Evolutionary conservation across 164 flowering plant genomes (phyloP).

Genomic region (Brasenia schreberi): DNA sequence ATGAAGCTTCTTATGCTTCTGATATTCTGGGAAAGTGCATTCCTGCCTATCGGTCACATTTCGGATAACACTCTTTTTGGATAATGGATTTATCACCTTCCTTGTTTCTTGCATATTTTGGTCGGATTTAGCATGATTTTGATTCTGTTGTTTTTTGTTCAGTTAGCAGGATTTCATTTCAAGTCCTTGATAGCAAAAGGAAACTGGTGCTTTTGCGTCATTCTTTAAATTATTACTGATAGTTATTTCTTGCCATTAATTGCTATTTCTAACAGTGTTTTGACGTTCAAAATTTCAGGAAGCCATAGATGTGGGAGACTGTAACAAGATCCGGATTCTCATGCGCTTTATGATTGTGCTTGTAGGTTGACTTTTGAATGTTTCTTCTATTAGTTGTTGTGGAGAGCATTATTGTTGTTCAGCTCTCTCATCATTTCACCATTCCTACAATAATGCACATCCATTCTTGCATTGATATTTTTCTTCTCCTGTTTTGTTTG

Average conservation of each 20-base stretch:
- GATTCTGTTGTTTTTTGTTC: background rate
- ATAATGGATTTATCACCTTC: too few species aligned
- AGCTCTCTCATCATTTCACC: too few species aligned
- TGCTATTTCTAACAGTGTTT: background rate
- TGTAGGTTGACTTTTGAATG: constrained; percentile 29
- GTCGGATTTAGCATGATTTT: background rate
- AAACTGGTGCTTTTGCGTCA: background rate
- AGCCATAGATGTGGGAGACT: constrained; percentile 53
- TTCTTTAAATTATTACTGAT: background rate
- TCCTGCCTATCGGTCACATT: background rate
- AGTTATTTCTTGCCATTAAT: background rate
- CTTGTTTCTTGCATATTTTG: too few species aligned
- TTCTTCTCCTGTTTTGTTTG: too few species aligned
- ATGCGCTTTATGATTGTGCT: constrained; percentile 74
- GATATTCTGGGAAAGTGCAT: background rate
- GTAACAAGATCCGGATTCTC: constrained; percentile 66
- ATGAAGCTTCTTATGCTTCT: background rate
- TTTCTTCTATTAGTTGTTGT: background rate
- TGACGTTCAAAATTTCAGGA: constrained; percentile 33
- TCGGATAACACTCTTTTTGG: background rate
- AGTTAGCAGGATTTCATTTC: too few species aligned
- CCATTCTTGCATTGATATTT: too few species aligned
- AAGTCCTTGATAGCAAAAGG: background rate
- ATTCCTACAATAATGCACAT: too few species aligned
- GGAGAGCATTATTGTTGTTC: background rate